phyloP scores from a whole-genome alignment of 176 grass and related monocot genomes.

The Triticum turgidum region DNA sequence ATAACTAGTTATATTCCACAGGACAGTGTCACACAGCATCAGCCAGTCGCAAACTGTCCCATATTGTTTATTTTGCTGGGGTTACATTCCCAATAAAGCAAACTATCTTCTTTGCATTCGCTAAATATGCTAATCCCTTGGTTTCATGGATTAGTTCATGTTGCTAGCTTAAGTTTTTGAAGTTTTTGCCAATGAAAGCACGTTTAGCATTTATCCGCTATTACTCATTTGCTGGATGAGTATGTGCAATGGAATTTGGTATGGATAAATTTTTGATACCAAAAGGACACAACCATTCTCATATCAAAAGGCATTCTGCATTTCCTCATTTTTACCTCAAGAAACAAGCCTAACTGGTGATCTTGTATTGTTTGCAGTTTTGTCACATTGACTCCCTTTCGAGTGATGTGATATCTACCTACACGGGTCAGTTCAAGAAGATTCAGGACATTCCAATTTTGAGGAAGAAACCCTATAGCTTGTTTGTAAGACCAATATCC shows the following conservation, averaged over 20 bases:
- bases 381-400: constrained; percentile 32
- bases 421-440: constrained; percentile 49
- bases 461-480: constrained; percentile 44
- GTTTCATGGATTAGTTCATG: not conserved
- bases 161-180: not conserved
- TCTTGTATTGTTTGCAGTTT: constrained; percentile 54
- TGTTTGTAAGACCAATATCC: constrained; percentile 55
- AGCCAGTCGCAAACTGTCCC: not conserved
- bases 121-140: not conserved
- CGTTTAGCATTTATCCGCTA: not conserved
- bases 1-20: constrained; percentile 7
- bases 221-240: not conserved
- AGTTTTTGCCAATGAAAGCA: not conserved
- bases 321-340: constrained; percentile 7
- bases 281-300: not conserved
- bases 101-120: not conserved
- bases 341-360: not conserved
- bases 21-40: not conserved
- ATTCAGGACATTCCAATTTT: constrained; percentile 36
- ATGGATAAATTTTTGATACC: not conserved
- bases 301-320: not conserved
- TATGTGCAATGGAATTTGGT: not conserved
- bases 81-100: constrained; percentile 1
- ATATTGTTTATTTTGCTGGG: not conserved
- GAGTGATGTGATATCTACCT: constrained; percentile 67